Evolutionary conservation across 2,329 filamentous ascomycete genomes (phyloP).

Genomic region (Trichoderma citrinoviride): DNA sequence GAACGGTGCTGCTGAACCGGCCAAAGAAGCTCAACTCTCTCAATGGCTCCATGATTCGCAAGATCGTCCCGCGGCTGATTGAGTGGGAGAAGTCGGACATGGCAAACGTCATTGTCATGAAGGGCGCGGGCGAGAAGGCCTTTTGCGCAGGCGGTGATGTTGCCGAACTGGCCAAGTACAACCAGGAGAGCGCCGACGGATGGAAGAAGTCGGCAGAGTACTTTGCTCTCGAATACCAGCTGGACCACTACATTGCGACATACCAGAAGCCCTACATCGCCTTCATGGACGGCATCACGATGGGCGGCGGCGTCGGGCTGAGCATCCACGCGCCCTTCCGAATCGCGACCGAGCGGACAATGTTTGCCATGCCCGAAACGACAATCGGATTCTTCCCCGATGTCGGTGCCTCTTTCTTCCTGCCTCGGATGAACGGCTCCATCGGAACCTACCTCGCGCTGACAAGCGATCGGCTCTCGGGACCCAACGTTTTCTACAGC

Average conservation of each 20-base stretch:
- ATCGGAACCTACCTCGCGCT: slow-evolving; percentile 90
- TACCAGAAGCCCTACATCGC: slow-evolving; percentile 91
- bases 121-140: slow-evolving; percentile 79
- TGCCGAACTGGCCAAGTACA: slow-evolving; percentile 69
- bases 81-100: slow-evolving; percentile 96
- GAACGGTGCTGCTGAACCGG: slow-evolving; percentile 90
- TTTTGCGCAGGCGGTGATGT: slow-evolving; percentile 96
- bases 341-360: slow-evolving; percentile 90
- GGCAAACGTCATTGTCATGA: slow-evolving; percentile 89
- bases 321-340: slow-evolving; percentile 94
- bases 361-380: slow-evolving; percentile 98
- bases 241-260: slow-evolving; percentile 92
- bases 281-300: slow-evolving; percentile 96
- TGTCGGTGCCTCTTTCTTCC: slow-evolving; percentile 93
- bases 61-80: slow-evolving; percentile 83
- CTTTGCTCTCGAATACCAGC: slow-evolving; percentile 92
- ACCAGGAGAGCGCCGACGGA: slow-evolving; percentile 64
- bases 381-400: slow-evolving; percentile 99
- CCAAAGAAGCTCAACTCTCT: slow-evolving; percentile 89
- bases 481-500: slow-evolving; percentile 83
- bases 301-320: slow-evolving; percentile 94
- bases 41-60: slow-evolving; percentile 90
- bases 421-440: slow-evolving; percentile 82
- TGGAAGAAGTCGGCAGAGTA: slow-evolving; percentile 76
- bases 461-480: slow-evolving; percentile 79